Evolutionary conservation across 768 basidiomycete genomes (phyloP).

Genomic region (Agaricus bisporus): DNA sequence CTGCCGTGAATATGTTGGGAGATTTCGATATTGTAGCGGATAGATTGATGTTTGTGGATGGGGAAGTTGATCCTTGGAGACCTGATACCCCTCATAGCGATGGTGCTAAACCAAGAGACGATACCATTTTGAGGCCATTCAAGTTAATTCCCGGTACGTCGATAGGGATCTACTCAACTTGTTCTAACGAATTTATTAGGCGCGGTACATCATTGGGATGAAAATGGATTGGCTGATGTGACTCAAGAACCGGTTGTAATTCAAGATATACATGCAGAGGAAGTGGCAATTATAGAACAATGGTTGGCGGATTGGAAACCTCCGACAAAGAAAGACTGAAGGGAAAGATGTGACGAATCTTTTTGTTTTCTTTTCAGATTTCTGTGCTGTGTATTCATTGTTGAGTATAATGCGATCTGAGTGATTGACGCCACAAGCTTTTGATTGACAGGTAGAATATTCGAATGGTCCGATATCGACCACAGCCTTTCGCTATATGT

Average conservation of each 20-base stretch:
- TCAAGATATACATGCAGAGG: conserved; percentile 71
- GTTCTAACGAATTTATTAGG: conserved; percentile 19
- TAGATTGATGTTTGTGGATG: conserved; percentile 83
- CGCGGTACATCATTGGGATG: conserved; percentile 70
- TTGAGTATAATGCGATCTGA: too few species aligned
- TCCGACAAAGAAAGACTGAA: conserved; percentile 15
- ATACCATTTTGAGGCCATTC: conserved; percentile 73
- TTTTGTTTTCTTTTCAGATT: not conserved
- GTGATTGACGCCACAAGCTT: too few species aligned
- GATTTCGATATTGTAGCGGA: conserved; percentile 78
- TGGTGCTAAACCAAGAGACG: conserved; percentile 59
- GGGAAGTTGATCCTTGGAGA: conserved; percentile 90
- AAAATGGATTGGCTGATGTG: conserved; percentile 66
- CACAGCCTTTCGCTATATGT: too few species aligned
- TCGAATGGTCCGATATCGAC: too few species aligned
- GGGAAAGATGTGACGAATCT: not conserved
- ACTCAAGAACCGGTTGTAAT: conserved; percentile 72
- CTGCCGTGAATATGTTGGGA: conserved; percentile 78
- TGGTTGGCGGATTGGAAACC: conserved; percentile 59
- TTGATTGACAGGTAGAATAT: too few species aligned
- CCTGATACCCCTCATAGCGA: conserved; percentile 80
- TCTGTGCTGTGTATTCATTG: too few species aligned
- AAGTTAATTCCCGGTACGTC: conserved; percentile 78
- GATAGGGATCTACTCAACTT: not conserved
- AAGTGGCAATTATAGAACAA: conserved; percentile 67